Percentiles rank a stretch among this genome's conserved stretches.
Evolutionary conservation across 2,329 filamentous ascomycete species (phyloP).

Genomic region (Verticillium klebahnii): DNA sequence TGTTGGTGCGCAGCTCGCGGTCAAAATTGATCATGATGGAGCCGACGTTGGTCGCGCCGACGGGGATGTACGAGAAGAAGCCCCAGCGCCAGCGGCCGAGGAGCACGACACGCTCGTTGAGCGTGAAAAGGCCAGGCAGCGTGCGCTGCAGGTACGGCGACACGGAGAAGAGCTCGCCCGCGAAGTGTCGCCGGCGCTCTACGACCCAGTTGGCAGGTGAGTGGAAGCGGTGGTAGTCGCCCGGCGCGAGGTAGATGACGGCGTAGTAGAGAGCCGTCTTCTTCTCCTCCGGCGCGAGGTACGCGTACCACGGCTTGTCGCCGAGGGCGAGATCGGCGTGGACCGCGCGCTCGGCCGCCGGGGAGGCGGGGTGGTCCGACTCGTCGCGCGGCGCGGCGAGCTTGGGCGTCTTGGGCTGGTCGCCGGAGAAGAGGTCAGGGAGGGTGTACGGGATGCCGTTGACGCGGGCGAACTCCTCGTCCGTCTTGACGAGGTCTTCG

Average conservation of each 20-base stretch:
- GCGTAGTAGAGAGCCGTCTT: constrained; percentile 81
- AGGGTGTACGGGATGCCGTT: constrained; percentile 96
- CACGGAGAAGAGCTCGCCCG: constrained; percentile 91
- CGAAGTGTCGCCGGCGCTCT: constrained; percentile 91
- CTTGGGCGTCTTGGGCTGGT: constrained; percentile 17
- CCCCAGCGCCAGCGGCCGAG: constrained; percentile 94
- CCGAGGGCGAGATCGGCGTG: constrained; percentile 75
- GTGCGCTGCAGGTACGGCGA: constrained; percentile 92
- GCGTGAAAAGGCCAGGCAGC: constrained; percentile 87
- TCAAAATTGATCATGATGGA: constrained; percentile 98
- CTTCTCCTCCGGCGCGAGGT: constrained; percentile 53
- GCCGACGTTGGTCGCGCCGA: constrained; percentile 95
- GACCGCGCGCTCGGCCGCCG: constrained; percentile 77
- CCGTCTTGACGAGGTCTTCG: constrained; percentile 67
- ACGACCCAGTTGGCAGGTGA: constrained; percentile 94
- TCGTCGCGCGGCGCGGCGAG: constrained; percentile 48
- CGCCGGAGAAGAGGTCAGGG: constrained; percentile 80
- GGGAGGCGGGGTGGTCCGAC: constrained; percentile 57
- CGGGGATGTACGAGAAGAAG: constrained; percentile 94
- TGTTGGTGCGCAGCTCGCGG: constrained; percentile 87
- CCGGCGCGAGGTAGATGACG: constrained; percentile 93
- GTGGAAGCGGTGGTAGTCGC: constrained; percentile 98
- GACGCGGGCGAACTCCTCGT: constrained; percentile 89
- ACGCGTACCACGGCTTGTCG: constrained; percentile 65
- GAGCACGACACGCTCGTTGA: constrained; percentile 93